These are phyloP conservation scores for Lactarius sp. DNA, from an alignment of 768 basidiomycete genomes.

Conservation along the genomic window DNA sequence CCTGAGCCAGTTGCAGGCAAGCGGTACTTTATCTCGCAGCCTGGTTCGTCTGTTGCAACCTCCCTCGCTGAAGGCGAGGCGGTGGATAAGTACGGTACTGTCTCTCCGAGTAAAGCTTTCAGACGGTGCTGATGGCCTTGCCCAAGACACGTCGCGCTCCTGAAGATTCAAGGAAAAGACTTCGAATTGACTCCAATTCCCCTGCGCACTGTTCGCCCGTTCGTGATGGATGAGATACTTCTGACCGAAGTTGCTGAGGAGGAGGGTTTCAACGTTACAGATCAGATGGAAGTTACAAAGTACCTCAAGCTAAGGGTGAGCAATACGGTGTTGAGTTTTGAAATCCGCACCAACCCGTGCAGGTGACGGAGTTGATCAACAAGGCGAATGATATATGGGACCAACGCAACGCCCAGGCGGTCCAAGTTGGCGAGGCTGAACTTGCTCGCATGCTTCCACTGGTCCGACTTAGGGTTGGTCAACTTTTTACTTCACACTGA, in stretches of 20 bases:
- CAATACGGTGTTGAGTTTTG: conserved; percentile 4
- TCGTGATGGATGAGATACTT: conserved; percentile 78
- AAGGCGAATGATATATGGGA: conserved; percentile 76
- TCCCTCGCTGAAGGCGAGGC: conserved; percentile 92
- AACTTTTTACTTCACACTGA: not conserved
- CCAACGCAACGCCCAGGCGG: conserved; percentile 59
- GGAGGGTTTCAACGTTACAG: conserved; percentile 67
- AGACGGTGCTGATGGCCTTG: not conserved
- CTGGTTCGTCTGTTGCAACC: conserved; percentile 93
- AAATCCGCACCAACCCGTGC: not conserved
- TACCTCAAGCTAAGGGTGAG: conserved; percentile 68
- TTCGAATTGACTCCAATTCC: conserved; percentile 83
- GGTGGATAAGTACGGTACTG: conserved; percentile 66
- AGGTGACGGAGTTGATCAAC: conserved; percentile 78
- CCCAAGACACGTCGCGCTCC: conserved; percentile 81
- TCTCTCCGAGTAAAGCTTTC: not conserved
- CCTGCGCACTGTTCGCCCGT: conserved; percentile 89
- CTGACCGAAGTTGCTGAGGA: conserved; percentile 76
- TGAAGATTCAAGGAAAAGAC: conserved; percentile 83
- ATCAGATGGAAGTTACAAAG: conserved; percentile 79
- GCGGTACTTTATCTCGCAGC: conserved; percentile 87
- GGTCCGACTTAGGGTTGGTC: conserved; percentile 70
- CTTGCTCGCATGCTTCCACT: conserved; percentile 77
- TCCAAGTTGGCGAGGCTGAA: conserved; percentile 56
- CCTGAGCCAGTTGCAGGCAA: conserved; percentile 92